Percentiles rank a stretch among this genome's conserved stretches.
Conservation (phyloP, 2,329 filamentous ascomycete genomes). For the Xylariaceae sp. region DNA sequence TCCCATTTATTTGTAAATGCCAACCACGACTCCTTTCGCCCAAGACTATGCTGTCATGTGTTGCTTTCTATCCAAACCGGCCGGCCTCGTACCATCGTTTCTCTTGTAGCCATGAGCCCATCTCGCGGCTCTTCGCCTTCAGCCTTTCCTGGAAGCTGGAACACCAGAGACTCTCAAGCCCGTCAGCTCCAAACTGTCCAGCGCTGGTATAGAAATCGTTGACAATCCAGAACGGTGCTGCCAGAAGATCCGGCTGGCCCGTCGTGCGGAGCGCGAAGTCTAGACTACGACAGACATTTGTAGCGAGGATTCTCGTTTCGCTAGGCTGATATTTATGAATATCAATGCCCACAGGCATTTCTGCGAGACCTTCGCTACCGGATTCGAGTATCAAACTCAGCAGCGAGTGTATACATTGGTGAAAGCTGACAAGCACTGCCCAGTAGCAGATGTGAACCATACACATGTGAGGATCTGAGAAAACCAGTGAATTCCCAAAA, state of each 20-base stretch:
- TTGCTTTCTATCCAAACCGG: conserved; percentile 14
- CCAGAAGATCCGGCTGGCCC: conserved; percentile 25
- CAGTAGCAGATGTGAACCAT: conserved; percentile 51
- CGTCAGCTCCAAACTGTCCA: conserved; percentile 15
- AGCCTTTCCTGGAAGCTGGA: conserved; percentile 17
- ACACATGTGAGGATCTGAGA: conserved; percentile 40
- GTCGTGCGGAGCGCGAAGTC: conserved; percentile 41
- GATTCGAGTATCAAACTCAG: conserved; percentile 41
- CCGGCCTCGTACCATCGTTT: conserved; percentile 23
- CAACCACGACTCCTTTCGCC: too few species aligned
- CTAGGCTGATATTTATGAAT: conserved; percentile 35
- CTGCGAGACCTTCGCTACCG: conserved; percentile 33
- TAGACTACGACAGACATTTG: conserved; percentile 46
- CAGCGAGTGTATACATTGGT: conserved; percentile 43
- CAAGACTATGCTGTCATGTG: too few species aligned
- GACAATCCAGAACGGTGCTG: conserved; percentile 24
- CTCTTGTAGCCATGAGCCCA: conserved; percentile 18
- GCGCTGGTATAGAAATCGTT: conserved; percentile 22
- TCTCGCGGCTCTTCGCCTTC: conserved; percentile 15
- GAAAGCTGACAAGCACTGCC: conserved; percentile 46
- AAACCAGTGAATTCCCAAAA: conserved; percentile 41
- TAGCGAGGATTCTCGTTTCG: conserved; percentile 40
- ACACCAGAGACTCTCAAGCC: conserved; percentile 23
- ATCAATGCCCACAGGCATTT: conserved; percentile 37
- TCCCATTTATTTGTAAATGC: too few species aligned